phyloP scores from a whole-genome alignment of 148 eudicot genomes.

The Rhododendron molle region DNA sequence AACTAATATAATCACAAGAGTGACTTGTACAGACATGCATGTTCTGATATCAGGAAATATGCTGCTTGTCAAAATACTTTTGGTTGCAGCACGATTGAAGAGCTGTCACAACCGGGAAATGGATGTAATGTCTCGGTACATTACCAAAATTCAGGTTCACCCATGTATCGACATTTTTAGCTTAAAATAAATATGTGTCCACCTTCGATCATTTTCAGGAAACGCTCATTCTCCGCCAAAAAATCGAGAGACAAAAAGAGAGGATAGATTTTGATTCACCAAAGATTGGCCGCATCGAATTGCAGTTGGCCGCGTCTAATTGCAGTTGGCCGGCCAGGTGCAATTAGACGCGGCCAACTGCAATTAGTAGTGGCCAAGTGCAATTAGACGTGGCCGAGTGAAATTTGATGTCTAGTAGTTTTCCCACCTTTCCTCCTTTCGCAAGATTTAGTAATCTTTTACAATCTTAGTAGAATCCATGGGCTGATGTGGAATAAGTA shows the following conservation, averaged over 20 bases:
- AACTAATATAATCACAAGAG: not conserved
- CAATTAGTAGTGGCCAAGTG: too few species aligned
- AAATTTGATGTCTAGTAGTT: not conserved
- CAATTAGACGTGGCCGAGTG: too few species aligned
- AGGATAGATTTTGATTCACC: not conserved
- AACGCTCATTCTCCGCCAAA: not conserved
- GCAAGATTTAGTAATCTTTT: not conserved
- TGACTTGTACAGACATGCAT: not conserved
- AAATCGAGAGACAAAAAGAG: not conserved
- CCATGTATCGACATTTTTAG: not conserved
- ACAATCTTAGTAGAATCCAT: slow-evolving; percentile 10
- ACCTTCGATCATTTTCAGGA: not conserved
- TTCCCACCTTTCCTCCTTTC: not conserved
- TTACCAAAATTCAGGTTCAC: not conserved
- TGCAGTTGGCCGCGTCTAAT: too few species aligned
- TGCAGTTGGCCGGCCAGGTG: too few species aligned
- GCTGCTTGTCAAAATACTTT: not conserved
- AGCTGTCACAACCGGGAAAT: not conserved
- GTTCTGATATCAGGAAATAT: not conserved
- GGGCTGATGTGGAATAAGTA: slow-evolving; percentile 22
- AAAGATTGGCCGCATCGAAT: not conserved
- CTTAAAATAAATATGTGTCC: not conserved
- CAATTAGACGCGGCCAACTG: too few species aligned
- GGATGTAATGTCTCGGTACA: not conserved
- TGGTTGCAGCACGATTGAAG: not conserved